Evolutionary conservation across 225 moss, liverwort and hornwort species (phyloP), one percentile per base, ranked within the genome.

Genomic region (Physcomitrellopsis africana): DNA sequence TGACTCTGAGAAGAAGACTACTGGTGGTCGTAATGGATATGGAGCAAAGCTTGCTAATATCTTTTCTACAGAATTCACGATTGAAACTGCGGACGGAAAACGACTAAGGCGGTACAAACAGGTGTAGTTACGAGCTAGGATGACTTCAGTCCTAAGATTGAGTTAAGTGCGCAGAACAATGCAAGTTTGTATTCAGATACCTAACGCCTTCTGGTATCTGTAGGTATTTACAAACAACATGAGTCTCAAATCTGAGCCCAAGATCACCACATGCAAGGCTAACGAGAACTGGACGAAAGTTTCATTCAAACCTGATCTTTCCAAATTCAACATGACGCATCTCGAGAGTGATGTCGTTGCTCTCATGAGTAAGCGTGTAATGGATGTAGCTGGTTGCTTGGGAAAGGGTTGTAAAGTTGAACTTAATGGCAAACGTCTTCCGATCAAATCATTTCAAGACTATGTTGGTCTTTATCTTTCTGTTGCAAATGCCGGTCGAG

Each of bases 361-460:
- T 0, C 77, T 99, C 44, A 95, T 99, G 99, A 85, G 81, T 84
- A 99, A 95, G 77, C 90, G 99, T 69, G 95, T 99, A n/a, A 63
- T 99, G 78, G 93, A 99, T 59, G 80, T 93, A 20, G 95, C 93
- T 47, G 99, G 95, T 11, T 93, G 89, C 84, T 82, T 99, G 26
- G 99, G 99, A n/a, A 99, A 95, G 83, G 87, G 92, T 9, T 93
- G 93, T 48, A 99, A 95, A 80, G 99, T 99, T 63, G 95, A 99
- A 75, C 86, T 95, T 9, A 99, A 99, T 46, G 90, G 95, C 44
- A 77, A 89, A 76, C 90, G 92, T 67, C 82, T 99, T 20, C 89
- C 90, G 2, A 44, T 95, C 37, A 91, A 91, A 44, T 92, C 93
- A 3, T 99, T 99, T 67, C 79, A 81, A 76, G 99, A 99, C 73